A percentile compares a stretch with the other conserved stretches of the same genome.
These are phyloP conservation scores for Priceomyces melissophilus DNA, from an alignment of 805 yeast genomes.

Conservation along the genomic window DNA sequence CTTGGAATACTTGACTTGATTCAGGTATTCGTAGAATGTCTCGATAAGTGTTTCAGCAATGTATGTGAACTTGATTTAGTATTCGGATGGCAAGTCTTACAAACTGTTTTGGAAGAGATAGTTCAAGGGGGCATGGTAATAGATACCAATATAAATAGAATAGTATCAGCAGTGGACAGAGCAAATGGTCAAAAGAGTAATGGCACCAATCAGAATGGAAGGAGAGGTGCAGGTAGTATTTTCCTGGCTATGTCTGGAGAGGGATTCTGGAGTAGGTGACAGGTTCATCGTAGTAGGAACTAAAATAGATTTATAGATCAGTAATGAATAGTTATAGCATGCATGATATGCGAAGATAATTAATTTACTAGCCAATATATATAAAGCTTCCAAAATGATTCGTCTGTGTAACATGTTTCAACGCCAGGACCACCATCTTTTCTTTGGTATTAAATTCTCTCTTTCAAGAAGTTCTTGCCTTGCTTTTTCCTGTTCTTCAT, in stretches of 20 bases:
- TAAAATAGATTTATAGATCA: too few species aligned
- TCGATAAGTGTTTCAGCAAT: conserved; percentile 88
- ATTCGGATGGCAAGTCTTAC: conserved; percentile 97
- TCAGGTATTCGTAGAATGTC: conserved; percentile 93
- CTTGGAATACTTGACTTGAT: conserved; percentile 89
- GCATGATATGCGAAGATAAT: background rate
- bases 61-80: conserved; percentile 95
- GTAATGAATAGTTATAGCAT: too few species aligned
- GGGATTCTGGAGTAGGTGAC: conserved; percentile 20
- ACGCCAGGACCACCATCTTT: conserved; percentile 17
- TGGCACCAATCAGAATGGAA: conserved; percentile 13
- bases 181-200: conserved; percentile 51
- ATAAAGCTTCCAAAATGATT: background rate
- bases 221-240: conserved; percentile 19
- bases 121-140: conserved; percentile 98
- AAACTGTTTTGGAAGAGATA: conserved; percentile 86
- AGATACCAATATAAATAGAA: conserved; percentile 78
- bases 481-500: conserved; percentile 33
- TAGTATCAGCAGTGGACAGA: conserved; percentile 80
- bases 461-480: conserved; percentile 27
- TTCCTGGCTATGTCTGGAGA: conserved; percentile 25
- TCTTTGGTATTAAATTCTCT: conserved; percentile 20
- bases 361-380: background rate
- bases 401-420: conserved; percentile 3
- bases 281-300: too few species aligned